Percentiles rank a stretch among this genome's conserved stretches.
Evolutionary conservation across 2,329 filamentous ascomycete species (phyloP).

Genomic region (Pezicula rhizophila): DNA sequence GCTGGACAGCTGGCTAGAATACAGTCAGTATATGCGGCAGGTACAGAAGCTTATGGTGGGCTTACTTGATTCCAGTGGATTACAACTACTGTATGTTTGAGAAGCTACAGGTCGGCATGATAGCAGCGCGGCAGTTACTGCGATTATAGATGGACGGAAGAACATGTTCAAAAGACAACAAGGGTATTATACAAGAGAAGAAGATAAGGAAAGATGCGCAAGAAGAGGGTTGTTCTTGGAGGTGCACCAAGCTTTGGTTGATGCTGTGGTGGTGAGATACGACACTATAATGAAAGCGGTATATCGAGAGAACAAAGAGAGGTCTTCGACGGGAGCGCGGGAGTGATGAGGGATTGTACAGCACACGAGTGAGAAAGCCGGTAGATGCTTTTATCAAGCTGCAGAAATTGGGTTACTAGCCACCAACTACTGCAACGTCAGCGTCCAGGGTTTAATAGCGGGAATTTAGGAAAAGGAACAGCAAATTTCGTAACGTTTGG

Average conservation of each 20-base stretch:
- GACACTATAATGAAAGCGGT: too few relatives aligned
- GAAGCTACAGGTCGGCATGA: constrained; percentile 24
- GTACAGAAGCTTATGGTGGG: constrained; percentile 1
- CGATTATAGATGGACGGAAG: constrained; percentile 14
- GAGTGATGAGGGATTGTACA: background rate
- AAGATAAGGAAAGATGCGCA: constrained; percentile 2
- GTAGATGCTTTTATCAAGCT: constrained; percentile 13
- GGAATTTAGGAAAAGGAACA: background rate
- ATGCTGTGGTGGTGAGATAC: background rate
- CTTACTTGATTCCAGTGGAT: constrained; percentile 39
- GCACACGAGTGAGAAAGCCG: constrained; percentile 1
- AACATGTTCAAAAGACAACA: constrained; percentile 18
- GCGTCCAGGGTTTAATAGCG: constrained; percentile 4
- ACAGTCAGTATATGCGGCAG: constrained; percentile 13
- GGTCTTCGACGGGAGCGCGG: too few relatives aligned
- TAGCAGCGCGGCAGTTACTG: constrained; percentile 13
- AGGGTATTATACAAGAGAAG: constrained; percentile 12
- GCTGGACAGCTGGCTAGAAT: constrained; percentile 56
- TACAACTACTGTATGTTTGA: constrained; percentile 51
- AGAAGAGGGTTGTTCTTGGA: background rate
- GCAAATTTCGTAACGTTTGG: background rate
- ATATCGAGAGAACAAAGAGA: too few relatives aligned
- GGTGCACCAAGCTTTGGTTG: background rate
- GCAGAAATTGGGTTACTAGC: constrained; percentile 15
- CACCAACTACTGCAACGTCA: constrained; percentile 10